Evolutionary conservation across 2,329 filamentous ascomycete species (phyloP).

Genomic region (Pyrenophora tritici-repentis): DNA sequence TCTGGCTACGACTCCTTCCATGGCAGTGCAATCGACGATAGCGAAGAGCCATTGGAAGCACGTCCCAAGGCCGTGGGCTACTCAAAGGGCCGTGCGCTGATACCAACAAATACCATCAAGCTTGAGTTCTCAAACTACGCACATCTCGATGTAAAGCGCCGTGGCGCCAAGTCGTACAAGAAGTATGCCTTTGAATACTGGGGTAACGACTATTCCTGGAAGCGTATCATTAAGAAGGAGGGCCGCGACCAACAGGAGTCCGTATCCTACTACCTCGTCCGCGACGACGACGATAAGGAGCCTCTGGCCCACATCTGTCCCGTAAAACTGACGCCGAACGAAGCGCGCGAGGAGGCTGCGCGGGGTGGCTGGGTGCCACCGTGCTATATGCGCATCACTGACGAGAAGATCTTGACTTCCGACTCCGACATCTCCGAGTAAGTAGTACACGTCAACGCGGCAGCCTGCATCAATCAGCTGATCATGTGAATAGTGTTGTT

Average conservation of each 20-base stretch:
- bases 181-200: slow-evolving; percentile 94
- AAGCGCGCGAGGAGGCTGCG: slow-evolving; percentile 71
- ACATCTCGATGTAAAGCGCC: slow-evolving; percentile 78
- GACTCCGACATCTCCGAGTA: slow-evolving; percentile 87
- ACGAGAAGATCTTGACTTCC: slow-evolving; percentile 69
- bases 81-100: slow-evolving; percentile 47
- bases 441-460: slow-evolving; percentile 45
- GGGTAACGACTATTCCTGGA: slow-evolving; percentile 86
- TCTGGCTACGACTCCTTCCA: slow-evolving; percentile 62
- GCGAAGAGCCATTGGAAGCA: slow-evolving; percentile 25
- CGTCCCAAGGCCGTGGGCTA: slow-evolving; percentile 43
- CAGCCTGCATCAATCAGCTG: slow-evolving; percentile 18
- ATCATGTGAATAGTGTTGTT: slow-evolving; percentile 68
- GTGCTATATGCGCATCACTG: slow-evolving; percentile 88
- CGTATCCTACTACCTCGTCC: slow-evolving; percentile 79
- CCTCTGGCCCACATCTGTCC: slow-evolving; percentile 84
- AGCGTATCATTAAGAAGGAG: slow-evolving; percentile 71
- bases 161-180: slow-evolving; percentile 69
- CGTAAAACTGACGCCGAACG: slow-evolving; percentile 71
- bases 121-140: slow-evolving; percentile 98
- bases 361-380: slow-evolving; percentile 90
- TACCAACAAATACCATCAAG: slow-evolving; percentile 77
- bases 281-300: slow-evolving; percentile 63
- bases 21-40: slow-evolving; percentile 20
- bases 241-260: slow-evolving; percentile 59